Base-by-base conservation (phyloP, 345 rosid species). In the Acer negundo region DNA sequence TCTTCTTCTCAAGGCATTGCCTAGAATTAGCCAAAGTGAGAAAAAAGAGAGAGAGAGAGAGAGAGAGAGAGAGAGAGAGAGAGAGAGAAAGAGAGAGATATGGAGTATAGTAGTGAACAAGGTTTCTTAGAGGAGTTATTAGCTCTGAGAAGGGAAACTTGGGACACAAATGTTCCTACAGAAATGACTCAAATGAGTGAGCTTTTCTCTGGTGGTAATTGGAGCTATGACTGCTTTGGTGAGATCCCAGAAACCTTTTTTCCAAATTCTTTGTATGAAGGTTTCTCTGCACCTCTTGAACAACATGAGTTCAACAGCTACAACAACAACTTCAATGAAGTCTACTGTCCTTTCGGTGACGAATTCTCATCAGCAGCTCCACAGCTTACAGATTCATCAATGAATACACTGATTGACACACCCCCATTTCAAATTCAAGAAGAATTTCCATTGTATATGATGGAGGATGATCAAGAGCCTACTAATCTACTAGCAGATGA, bases 371-470 rank as follows among this genome's bases (percentile, higher is more conserved):
- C 46, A 42, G 46, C 78, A 10, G 84, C 80, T 3, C 83, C 84
- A 8, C 88, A 84, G 59, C 55, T 80, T 4, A 82, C 87, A 7
- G 88, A 87, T 68, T 81, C 90, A 35, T 80, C 88, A 0, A 76
- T 74, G 5, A 83, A 74, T 75, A 80, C 81, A 0, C 80, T 19
- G 2, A 6, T 81, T 38, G 86, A 77, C 31, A 82, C 88, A 8
- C 84, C 84, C 0, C 85, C 89, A 46, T 85, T 85, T 77, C 84
- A 35, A 0, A 70, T 73, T 42, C 85, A 80, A 55, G 87, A 87
- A 72, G 85, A 84, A 46, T 24, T 74, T 62, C 72, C 79, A 16
- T 74, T 83, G 73, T 76, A 75, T 62, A 75, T 75, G 69, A 65
- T 80, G 84, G 87, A 75, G 24, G 89, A 78, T 63, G 88, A 77